phyloP scores from a whole-genome alignment of 2,329 filamentous ascomycete genomes.

The Monilinia polystroma region DNA sequence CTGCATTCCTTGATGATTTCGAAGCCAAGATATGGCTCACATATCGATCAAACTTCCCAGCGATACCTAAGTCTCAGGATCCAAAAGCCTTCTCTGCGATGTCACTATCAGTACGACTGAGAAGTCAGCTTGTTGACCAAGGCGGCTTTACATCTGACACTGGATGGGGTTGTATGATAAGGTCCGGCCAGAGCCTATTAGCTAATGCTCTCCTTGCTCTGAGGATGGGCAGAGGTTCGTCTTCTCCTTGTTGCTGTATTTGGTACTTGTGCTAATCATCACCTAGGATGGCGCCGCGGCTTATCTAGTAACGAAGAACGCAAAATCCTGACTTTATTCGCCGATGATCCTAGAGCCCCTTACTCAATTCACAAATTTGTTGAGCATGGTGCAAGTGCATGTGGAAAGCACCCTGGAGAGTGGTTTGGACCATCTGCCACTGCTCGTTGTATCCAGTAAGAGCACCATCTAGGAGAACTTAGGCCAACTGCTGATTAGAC shows the following conservation, averaged over 20 bases:
- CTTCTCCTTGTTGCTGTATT: background rate
- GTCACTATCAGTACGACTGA: constrained; percentile 80
- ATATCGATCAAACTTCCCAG: constrained; percentile 82
- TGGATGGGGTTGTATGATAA: constrained; percentile 98
- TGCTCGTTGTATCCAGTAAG: constrained; percentile 88
- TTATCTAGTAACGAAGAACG: constrained; percentile 60
- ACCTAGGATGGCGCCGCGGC: constrained; percentile 72
- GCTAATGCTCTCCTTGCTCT: constrained; percentile 79
- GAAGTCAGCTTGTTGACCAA: constrained; percentile 75
- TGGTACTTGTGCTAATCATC: constrained; percentile 17
- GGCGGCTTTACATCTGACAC: constrained; percentile 87
- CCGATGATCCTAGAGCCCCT: constrained; percentile 79
- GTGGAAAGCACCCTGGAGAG: constrained; percentile 92
- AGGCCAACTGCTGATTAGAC: constrained; percentile 25
- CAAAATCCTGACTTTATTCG: constrained; percentile 75
- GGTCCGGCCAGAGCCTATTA: constrained; percentile 88
- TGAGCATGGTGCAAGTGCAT: constrained; percentile 77
- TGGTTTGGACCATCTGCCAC: constrained; percentile 99
- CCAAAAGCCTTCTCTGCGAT: constrained; percentile 68
- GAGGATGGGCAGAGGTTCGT: constrained; percentile 72
- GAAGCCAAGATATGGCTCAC: constrained; percentile 95
- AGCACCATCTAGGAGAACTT: constrained; percentile 23
- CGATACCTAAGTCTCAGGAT: constrained; percentile 76
- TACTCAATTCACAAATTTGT: constrained; percentile 97
- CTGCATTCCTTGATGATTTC: constrained; percentile 84